Percentiles rank a stretch among this genome's conserved stretches.
Conservation (phyloP, 371 early-diverging fungal genomes). For the Batkoa obscura region DNA sequence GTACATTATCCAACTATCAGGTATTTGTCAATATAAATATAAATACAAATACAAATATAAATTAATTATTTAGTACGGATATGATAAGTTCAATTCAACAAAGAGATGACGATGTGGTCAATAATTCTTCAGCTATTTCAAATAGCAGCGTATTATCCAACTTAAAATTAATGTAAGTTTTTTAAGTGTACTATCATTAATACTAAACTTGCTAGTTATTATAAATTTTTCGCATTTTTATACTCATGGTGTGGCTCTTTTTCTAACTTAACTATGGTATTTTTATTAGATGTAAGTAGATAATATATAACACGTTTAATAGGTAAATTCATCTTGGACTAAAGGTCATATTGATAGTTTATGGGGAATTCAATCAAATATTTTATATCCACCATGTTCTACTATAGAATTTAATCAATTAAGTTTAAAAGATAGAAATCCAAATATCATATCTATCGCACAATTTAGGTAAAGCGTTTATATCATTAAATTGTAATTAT, state of each 20-base stretch:
- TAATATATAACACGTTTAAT: conserved; percentile 49
- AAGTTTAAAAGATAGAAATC: conserved; percentile 23
- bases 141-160: too few relatives aligned
- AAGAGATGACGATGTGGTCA: too few relatives aligned
- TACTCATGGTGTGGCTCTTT: too few relatives aligned
- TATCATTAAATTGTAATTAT: not conserved
- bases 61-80: conserved; percentile 45
- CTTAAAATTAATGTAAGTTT: too few relatives aligned
- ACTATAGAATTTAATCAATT: too few relatives aligned
- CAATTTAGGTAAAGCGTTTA: conserved; percentile 50
- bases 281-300: too few relatives aligned
- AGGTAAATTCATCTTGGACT: conserved; percentile 95
- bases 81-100: conserved; percentile 62
- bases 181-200: too few relatives aligned
- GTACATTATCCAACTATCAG: conserved; percentile 91
- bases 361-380: conserved; percentile 32
- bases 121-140: too few relatives aligned
- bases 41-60: not conserved
- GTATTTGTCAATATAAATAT: conserved; percentile 11
- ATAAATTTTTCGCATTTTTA: too few relatives aligned
- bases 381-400: conserved; percentile 86
- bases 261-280: too few relatives aligned
- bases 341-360: conserved; percentile 56
- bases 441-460: conserved; percentile 63
- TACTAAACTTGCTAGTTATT: too few relatives aligned